Percentiles rank a stretch among this genome's conserved stretches.
Evolutionary conservation across 768 basidiomycete genomes (phyloP).

Genomic region (Calocybe gangraenosa): DNA sequence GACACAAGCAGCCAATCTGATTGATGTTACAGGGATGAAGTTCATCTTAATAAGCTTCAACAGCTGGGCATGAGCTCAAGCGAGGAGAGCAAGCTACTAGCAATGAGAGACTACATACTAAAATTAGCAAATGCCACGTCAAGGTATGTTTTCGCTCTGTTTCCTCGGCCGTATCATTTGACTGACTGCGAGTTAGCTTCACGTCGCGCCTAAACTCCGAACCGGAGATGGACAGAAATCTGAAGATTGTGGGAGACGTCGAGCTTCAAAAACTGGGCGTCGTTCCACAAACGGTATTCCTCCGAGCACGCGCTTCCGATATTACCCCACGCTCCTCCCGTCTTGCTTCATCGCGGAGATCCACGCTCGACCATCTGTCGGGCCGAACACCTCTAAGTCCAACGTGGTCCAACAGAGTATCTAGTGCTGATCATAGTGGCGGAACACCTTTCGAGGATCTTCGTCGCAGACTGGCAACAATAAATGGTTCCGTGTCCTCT

Average conservation of each 20-base stretch:
- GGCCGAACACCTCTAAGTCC: slow-evolving; percentile 46
- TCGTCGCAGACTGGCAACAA: slow-evolving; percentile 66
- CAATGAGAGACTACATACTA: slow-evolving; percentile 84
- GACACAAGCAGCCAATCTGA: slow-evolving; percentile 4
- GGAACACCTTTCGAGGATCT: slow-evolving; percentile 76
- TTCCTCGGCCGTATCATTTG: not conserved
- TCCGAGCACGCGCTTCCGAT: slow-evolving; percentile 54
- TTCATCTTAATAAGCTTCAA: slow-evolving; percentile 70
- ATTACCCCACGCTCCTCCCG: slow-evolving; percentile 35
- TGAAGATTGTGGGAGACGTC: slow-evolving; percentile 62
- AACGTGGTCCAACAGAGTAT: slow-evolving; percentile 40
- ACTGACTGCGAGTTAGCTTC: no score
- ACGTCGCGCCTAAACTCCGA: slow-evolving; percentile 60
- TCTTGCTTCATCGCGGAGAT: slow-evolving; percentile 33
- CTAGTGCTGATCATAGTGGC: slow-evolving; percentile 43
- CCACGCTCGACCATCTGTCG: slow-evolving; percentile 28
- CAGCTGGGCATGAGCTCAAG: slow-evolving; percentile 80
- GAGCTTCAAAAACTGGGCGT: slow-evolving; percentile 86
- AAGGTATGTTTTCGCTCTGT: slow-evolving; percentile 43
- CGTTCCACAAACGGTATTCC: slow-evolving; percentile 88
- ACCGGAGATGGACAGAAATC: slow-evolving; percentile 55
- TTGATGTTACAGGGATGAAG: slow-evolving; percentile 59
- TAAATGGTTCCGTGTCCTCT: slow-evolving; percentile 71
- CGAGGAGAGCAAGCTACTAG: slow-evolving; percentile 84
- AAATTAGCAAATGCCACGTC: slow-evolving; percentile 78